Percentiles rank a stretch among this genome's conserved stretches.
Evolutionary conservation across 345 rosid genomes (phyloP).

Genomic region (Ceriops decandra): DNA sequence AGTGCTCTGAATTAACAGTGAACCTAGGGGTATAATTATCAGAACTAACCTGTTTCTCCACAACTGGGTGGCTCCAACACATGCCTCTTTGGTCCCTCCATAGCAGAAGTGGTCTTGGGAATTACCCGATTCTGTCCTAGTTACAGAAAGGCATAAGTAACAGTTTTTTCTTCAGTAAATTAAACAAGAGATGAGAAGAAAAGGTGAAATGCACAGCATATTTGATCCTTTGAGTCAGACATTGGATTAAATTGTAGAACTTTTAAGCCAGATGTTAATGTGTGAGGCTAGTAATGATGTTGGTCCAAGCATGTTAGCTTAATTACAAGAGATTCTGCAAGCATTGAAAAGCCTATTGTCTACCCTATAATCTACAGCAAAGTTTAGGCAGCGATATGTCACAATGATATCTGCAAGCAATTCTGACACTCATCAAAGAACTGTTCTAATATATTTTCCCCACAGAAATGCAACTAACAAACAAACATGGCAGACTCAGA

Average conservation of each 20-base stretch:
- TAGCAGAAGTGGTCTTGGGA: constrained; percentile 23
- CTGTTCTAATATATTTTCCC: background rate
- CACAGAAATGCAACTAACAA: background rate
- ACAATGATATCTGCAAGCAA: background rate
- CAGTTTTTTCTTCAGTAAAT: constrained; percentile 8
- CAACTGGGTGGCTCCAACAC: constrained; percentile 13
- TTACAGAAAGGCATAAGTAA: constrained; percentile 15
- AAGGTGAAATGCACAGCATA: background rate
- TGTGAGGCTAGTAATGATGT: background rate
- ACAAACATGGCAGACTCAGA: background rate
- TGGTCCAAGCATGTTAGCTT: background rate
- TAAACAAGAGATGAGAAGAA: constrained; percentile 8
- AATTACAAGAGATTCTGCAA: too few species aligned
- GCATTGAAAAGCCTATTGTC: too few species aligned
- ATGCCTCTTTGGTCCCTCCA: constrained; percentile 26
- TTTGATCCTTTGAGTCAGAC: background rate
- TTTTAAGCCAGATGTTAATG: background rate
- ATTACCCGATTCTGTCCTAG: constrained; percentile 42
- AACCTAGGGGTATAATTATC: background rate
- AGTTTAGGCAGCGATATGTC: background rate
- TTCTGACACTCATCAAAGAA: background rate
- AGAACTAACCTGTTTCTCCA: constrained; percentile 34
- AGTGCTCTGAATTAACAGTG: constrained; percentile 3
- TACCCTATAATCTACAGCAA: background rate
- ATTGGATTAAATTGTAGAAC: background rate